Base-by-base conservation (phyloP, 2,329 filamentous ascomycete genomes). In the Didymellaceae sp. region DNA sequence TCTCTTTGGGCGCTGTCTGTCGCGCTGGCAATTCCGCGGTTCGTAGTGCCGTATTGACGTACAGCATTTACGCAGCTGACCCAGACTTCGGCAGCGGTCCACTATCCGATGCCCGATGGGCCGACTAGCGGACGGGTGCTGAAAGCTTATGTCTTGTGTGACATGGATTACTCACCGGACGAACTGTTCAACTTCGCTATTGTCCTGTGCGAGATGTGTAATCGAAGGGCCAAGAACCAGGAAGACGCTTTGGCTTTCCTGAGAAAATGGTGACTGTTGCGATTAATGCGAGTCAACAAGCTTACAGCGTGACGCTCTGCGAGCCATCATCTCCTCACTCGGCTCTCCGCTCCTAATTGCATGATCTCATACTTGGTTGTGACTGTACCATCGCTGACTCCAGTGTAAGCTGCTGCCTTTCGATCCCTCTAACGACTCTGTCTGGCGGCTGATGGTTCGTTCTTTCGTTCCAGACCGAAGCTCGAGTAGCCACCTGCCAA, bases 141-240 rank as follows among this genome's bases (percentile, higher is more conserved):
- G 11, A 46, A 52, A 52, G 48, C 48, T 52, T 52, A 18, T 46
- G 35, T 34, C 21, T n/a, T 2, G 41, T 22, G 21, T 24, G 32
- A 45, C 25, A 32, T 41, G 20, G 42, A 38, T 45, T 38, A 42
- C 42, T 43, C 37, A 42, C 48, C 37, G 48, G 48, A 52, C 38
- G 17, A 43, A 38, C 20, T 38, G 35, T 13, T 25, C 21, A 37
- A 5, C 42, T 35, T 34, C n/a, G 22, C 26, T 11, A 24, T 22
- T 21, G 7, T 24, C 22, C 2, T 11, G 13, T 8, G 20, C 20
- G 18, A 45, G 24, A 22, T 13, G 26, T 6, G 20, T 49, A 26
- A 37, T 42, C 22, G 32, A 13, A 1, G 4, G 16, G 13, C 4
- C 21, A 9, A 21, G 5, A 22, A n/a, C 20, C 16, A 6, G 8